Evolutionary conservation across 1,284 basidiomycete genomes (phyloP), one percentile per base, ranked within the genome.

Genomic region (Boletus hoseneyae): DNA sequence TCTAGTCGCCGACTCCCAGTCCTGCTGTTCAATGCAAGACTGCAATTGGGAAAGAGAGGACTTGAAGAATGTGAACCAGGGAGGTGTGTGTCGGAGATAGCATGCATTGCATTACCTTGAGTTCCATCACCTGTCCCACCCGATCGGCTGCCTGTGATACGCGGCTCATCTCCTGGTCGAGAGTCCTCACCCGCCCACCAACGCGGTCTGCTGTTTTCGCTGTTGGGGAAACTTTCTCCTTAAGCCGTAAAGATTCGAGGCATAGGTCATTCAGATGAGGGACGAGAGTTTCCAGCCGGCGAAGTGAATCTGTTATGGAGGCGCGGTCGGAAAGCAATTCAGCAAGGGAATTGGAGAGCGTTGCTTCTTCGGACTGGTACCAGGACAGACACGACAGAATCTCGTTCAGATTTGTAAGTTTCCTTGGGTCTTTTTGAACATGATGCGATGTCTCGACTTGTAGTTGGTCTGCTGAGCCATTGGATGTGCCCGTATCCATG

Each of bases 1-100:
- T 55, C 91, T 78, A 1, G 93, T 87, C 1, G 96, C 96, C 13
- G 90, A 83, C 66, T 98, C 96, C 95, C 96, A 99, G 65, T 99
- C 97, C 56, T 87, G 80, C 50, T 75, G 77, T 34, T 92, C 88
- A 34, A 98, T 94, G 6, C 91, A 80, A 1, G 76, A 68, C 52
- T 88, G 84, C 8, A 97, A 75, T 15, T 84, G 83, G 27, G 80
- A 73, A 21, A 99, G 73, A 0, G 94, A 93, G 10, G 85, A 84
- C 91, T 93, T 60, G 51, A 48, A 38, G 19, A 51, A 33, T 15
- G 52, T 67, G 13, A 67, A 40, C 23, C 25, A 50, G 16, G 19
- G 29, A 23, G 15, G 6, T 25, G 30, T 44, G 29, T 30, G 10
- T 42, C 6, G 9, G 2, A 33, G 9, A 48, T 40, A 0, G 15